phyloP scores from a whole-genome alignment of 345 rosid genomes.

The Euphorbia pulcherrima region DNA sequence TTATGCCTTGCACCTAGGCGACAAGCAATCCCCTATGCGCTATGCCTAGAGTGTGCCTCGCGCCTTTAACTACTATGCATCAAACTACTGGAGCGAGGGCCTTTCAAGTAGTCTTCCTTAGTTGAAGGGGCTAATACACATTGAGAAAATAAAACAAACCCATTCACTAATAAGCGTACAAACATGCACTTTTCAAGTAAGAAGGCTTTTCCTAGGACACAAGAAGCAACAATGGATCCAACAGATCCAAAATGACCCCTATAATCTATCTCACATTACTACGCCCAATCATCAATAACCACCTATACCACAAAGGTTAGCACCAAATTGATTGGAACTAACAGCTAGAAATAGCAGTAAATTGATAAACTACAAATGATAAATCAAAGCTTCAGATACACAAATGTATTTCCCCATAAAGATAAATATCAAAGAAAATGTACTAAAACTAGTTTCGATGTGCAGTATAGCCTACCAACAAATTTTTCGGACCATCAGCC shows the following conservation, averaged over 20 bases:
- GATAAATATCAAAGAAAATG: not conserved
- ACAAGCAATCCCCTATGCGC: too few relatives aligned
- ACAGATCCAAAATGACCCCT: not conserved
- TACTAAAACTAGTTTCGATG: not conserved
- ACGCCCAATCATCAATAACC: not conserved
- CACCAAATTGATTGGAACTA: not conserved
- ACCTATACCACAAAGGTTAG: not conserved
- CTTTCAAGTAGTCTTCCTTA: not conserved
- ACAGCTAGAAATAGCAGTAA: not conserved
- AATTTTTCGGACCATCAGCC: constrained; percentile 79
- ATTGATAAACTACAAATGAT: not conserved
- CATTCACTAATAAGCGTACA: not conserved
- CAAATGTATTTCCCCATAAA: not conserved
- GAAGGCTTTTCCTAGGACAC: not conserved
- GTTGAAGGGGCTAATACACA: not conserved
- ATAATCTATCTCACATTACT: not conserved
- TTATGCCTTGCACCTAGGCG: too few relatives aligned
- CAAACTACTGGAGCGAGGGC: not conserved
- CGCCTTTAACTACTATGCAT: too few relatives aligned
- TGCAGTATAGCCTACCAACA: constrained; percentile 49
- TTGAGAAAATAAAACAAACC: not conserved
- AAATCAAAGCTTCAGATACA: not conserved
- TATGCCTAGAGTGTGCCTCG: too few relatives aligned
- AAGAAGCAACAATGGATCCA: not conserved
- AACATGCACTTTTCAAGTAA: not conserved